Conservation (phyloP, 768 basidiomycete species). For the Pulveroboletus sp. region DNA sequence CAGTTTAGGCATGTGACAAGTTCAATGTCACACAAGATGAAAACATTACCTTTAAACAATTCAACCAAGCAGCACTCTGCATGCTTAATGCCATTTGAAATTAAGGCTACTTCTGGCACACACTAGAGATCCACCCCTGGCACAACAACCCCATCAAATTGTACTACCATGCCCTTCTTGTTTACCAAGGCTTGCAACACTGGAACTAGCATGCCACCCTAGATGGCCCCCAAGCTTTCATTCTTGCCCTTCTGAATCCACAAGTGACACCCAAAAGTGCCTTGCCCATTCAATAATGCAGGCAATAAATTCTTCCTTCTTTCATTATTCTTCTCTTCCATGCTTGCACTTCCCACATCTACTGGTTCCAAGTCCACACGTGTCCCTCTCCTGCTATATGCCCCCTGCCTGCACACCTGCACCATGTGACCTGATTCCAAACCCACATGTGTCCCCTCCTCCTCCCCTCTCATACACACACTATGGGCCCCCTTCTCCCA, state of each 20-base stretch:
- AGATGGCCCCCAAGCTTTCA: too few relatives aligned
- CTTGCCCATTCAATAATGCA: too few relatives aligned
- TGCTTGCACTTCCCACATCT: too few relatives aligned
- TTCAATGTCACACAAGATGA: not conserved
- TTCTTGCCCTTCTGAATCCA: not conserved
- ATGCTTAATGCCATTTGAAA: not conserved
- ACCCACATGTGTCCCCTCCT: too few relatives aligned
- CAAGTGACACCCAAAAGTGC: conserved; percentile 13
- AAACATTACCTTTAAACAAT: not conserved
- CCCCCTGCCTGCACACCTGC: too few relatives aligned
- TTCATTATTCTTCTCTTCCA: too few relatives aligned
- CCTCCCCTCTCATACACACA: too few relatives aligned
- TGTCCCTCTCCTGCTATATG: too few relatives aligned
- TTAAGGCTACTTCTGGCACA: not conserved
- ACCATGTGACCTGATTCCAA: too few relatives aligned
- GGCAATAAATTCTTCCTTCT: too few relatives aligned
- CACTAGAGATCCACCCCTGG: not conserved
- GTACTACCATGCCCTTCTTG: not conserved
- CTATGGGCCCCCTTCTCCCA: too few relatives aligned
- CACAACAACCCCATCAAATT: not conserved
- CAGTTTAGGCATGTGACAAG: not conserved
- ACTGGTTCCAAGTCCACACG: too few relatives aligned
- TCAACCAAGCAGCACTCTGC: not conserved
- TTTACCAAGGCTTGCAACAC: conserved; percentile 17
- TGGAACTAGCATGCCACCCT: conserved; percentile 14